Evolutionary conservation across 192 early-diverging fungal species (phyloP).

Genomic region (Chytriomyces hyalinus): DNA sequence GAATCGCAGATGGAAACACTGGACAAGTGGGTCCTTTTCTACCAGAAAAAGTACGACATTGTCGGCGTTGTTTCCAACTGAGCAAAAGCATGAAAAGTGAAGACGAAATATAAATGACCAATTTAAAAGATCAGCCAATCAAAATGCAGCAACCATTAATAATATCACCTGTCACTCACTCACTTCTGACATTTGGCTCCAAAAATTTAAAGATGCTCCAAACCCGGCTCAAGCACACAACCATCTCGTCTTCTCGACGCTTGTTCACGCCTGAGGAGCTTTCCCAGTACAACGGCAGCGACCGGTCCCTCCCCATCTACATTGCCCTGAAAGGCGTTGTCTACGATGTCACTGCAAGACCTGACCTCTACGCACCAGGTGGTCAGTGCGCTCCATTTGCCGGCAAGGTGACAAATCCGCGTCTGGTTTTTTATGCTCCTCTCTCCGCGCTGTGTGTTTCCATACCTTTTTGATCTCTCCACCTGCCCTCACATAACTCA

Average conservation of each 20-base stretch:
- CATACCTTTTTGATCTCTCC: no score
- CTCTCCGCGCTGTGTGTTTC: no score
- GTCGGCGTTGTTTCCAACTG: slow-evolving; percentile 59
- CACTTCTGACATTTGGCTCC: no score
- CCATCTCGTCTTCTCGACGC: background rate
- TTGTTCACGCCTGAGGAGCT: background rate
- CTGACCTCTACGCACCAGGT: background rate
- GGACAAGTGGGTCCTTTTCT: slow-evolving; percentile 74
- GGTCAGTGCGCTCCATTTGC: background rate
- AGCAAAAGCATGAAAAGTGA: no score
- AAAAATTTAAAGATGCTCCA: no score
- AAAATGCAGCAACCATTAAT: background rate
- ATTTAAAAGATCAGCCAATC: background rate
- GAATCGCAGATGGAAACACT: slow-evolving; percentile 64
- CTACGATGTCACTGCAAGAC: background rate
- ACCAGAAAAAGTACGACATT: slow-evolving; percentile 72
- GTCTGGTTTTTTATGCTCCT: no score
- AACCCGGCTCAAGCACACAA: background rate
- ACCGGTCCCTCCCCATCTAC: background rate
- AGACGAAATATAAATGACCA: no score
- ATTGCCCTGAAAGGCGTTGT: background rate
- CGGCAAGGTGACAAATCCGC: slow-evolving; percentile 1
- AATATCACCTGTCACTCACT: no score
- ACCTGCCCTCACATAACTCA: no score
- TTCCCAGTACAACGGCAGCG: background rate